Base-by-base conservation (phyloP, 345 rosid species). In the Eucalyptus regnans region DNA sequence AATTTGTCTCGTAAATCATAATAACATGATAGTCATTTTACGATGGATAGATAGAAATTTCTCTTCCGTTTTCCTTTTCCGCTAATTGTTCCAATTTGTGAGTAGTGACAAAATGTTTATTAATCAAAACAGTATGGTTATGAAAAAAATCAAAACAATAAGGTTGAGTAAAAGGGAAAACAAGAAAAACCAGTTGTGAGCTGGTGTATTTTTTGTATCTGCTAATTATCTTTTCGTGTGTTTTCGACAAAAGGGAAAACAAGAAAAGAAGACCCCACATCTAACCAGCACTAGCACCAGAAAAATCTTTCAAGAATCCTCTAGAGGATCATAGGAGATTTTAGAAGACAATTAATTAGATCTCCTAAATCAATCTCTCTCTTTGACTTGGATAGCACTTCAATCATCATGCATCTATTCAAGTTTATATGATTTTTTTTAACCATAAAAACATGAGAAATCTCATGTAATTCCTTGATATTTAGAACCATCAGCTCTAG, bases 51-150 rank as follows among this genome's bases (percentile, higher is more conserved):
- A 58, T 10, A 25, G n/a, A 58, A 25, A 23, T 58, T 58, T 9
- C 29, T 58, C 29, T 9, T 5, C 1, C 0, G 1, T 9, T 58
- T 58, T 58, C 13, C 64, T 58, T 58, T 25, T 58, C n/a, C 1
- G 0, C 64, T 9, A 9, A 58, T 0, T 58, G 14, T 58, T 58
- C 29, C 0, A 0, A 25, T 58, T 0, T 25, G n/a, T 58, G 64
- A 25, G n/a, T 58, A 23, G n/a, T 0, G 13, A 56, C 13, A 56
- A 0, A 56, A 56, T 9, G 5, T 58, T 58, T 58, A 25, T 25
- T 58, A 58, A 58, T 10, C 64, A 58, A 58, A 25, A 58, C 13
- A 58, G 6, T 58, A 4, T 58, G 64, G 12, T 58, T 5, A 58
- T 58, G 12, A 58, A 58, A 58, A 25, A 58, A 58, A 58, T 58